Conservation (phyloP, 2,329 filamentous ascomycete species). For the Furcasterigmium sp. region DNA sequence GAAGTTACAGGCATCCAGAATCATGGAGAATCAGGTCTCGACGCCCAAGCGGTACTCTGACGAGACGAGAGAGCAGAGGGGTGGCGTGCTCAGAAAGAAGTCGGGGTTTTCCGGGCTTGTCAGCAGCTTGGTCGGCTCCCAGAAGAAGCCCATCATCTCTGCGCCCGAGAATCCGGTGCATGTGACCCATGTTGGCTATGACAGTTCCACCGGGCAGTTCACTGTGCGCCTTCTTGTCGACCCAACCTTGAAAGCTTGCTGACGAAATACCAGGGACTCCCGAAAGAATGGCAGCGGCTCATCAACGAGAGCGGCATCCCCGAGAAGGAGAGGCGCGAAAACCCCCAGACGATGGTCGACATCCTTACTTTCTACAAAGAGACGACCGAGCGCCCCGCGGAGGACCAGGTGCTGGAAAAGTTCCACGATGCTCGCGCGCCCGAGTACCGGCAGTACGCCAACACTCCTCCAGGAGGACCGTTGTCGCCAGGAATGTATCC, state of each 20-base stretch:
- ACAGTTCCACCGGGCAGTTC: conserved; percentile 93
- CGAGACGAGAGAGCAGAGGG: conserved; percentile 62
- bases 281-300: conserved; percentile 95
- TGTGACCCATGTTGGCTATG: conserved; percentile 95
- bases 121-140: conserved; percentile 76
- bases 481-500: conserved; percentile 50
- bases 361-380: conserved; percentile 98
- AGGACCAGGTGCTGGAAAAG: conserved; percentile 92
- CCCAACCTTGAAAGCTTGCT: conserved; percentile 10
- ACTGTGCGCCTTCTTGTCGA: conserved; percentile 57
- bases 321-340: conserved; percentile 90
- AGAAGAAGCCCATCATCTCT: conserved; percentile 90
- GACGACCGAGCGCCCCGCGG: conserved; percentile 71
- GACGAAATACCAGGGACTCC: conserved; percentile 62
- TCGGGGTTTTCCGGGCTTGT: conserved; percentile 84
- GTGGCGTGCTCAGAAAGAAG: conserved; percentile 68
- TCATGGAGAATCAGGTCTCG: conserved; percentile 38
- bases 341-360: conserved; percentile 92
- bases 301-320: conserved; percentile 94
- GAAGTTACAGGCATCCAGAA: conserved; percentile 27
- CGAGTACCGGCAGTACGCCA: conserved; percentile 40
- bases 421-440: conserved; percentile 78
- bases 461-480: conserved; percentile 36
- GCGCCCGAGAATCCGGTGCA: conserved; percentile 96
- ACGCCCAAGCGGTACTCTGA: conserved; percentile 73